phyloP scores from a whole-genome alignment of 2,329 filamentous ascomycete genomes.

The Fusarium sp. region DNA sequence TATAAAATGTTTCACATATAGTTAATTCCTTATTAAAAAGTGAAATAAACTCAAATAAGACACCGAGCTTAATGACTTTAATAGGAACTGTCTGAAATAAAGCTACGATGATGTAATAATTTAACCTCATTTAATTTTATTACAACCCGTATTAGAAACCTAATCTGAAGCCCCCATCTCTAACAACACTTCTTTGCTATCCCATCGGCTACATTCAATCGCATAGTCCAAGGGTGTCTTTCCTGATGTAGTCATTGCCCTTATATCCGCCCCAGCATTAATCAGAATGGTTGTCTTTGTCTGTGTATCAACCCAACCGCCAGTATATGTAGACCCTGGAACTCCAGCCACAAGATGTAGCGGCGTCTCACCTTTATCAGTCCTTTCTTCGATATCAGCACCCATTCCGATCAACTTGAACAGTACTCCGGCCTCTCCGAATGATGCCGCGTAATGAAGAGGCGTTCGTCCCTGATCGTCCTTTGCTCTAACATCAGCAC shows the following conservation, averaged over 20 bases:
- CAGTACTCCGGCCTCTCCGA: too few species aligned
- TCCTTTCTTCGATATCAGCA: background rate
- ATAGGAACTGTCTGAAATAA: too few species aligned
- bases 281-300: background rate
- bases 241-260: background rate
- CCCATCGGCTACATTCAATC: background rate
- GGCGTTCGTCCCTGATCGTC: too few species aligned
- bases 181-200: background rate
- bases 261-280: accelerated
- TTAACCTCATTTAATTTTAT: too few species aligned
- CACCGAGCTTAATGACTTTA: too few species aligned
- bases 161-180: background rate
- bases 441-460: too few species aligned
- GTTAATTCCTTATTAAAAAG: too few species aligned
- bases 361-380: background rate
- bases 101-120: too few species aligned
- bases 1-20: too few species aligned
- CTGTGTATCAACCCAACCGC: accelerated
- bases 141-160: too few species aligned
- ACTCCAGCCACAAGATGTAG: background rate
- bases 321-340: background rate
- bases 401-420: background rate
- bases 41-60: too few species aligned
- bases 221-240: background rate
- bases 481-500: too few species aligned